phyloP scores from a whole-genome alignment of 2,329 filamentous ascomycete genomes.

The Thielaviopsis euricoi region DNA sequence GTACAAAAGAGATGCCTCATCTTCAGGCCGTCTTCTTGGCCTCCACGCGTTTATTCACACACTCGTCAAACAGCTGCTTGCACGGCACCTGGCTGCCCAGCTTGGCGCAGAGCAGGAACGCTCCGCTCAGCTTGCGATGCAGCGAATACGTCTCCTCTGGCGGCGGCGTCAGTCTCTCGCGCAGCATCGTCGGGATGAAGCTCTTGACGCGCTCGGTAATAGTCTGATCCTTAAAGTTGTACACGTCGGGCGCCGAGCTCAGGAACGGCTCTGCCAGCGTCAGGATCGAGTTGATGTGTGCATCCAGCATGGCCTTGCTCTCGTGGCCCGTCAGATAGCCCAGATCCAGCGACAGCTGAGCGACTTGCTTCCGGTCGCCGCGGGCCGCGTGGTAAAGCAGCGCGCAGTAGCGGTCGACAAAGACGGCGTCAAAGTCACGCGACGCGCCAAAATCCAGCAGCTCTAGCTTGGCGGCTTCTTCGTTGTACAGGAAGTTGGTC shows the following conservation, averaged over 20 bases:
- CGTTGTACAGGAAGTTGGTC: constrained; percentile 95
- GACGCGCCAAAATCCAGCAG: constrained; percentile 92
- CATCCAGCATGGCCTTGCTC: constrained; percentile 69
- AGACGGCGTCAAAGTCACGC: constrained; percentile 64
- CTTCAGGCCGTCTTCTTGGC: background rate
- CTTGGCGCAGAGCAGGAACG: constrained; percentile 79
- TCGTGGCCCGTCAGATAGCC: constrained; percentile 91
- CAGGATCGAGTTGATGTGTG: constrained; percentile 73
- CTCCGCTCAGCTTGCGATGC: constrained; percentile 87
- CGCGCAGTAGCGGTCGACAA: constrained; percentile 64
- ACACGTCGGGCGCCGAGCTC: constrained; percentile 57
- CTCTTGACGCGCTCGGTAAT: constrained; percentile 85
- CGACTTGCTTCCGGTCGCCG: constrained; percentile 46
- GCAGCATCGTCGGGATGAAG: constrained; percentile 84
- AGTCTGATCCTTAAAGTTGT: constrained; percentile 87
- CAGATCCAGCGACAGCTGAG: constrained; percentile 53
- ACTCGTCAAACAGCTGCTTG: constrained; percentile 55
- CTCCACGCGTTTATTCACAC: constrained; percentile 3
- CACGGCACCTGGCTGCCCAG: constrained; percentile 72
- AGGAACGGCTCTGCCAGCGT: constrained; percentile 88
- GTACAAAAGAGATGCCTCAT: background rate
- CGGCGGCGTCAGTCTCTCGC: constrained; percentile 73
- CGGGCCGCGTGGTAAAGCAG: constrained; percentile 67
- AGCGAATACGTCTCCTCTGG: constrained; percentile 96
- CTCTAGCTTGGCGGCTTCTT: constrained; percentile 54